Base-by-base conservation (phyloP, 2,329 filamentous ascomycete species). In the Pseudogymnoascus sp. region DNA sequence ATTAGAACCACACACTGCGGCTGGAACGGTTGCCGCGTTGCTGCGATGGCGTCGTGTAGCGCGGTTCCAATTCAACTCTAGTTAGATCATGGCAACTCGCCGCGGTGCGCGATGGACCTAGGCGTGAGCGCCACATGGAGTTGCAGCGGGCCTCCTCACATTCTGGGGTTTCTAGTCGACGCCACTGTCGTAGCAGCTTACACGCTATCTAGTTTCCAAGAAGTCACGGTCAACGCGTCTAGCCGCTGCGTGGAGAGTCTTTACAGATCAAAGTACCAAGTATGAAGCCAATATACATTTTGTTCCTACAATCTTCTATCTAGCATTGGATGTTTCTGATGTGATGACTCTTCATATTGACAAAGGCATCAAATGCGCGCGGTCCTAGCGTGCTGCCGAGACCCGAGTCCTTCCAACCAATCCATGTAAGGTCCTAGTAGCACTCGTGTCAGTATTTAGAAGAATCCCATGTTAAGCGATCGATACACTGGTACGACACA, bases 341-440 rank as follows among this genome's bases (percentile, higher is more conserved):
- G 76, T 97, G 93, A 76, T 89, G 95, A 80, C 90, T 96, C 86
- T 97, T 97, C 70, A 96, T 82, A 81, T 94, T 96, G 73, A 95
- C 88, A 73, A 97, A 97, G 74, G 96, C 91, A 70, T 97, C 93
- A 73, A 95, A 97, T 11, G 93, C 93, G 71, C 92, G 96, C 70
- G 80, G 87, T 77, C 91, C 93, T 70, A 97, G 78, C 8, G 92
- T 97, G 70, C 92, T 88, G 23, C 93, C 93, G 75, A 90, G 93
- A 67, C 93, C 93, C 65, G 92, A 96, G 74, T 96, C 92, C 80
- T 97, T 97, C 92, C 92, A 97, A 8, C 93, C 93, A 2, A 92
- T 94, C 91, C 91, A 96, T n/a, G 92, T 91, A 69, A 96, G 84
- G 75, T 96, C 91, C 38, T 42, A 42, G n/a, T 16, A 18, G 38